phyloP scores from a whole-genome alignment of 306 rosid genomes.

The Pterocarpus santalinus region DNA sequence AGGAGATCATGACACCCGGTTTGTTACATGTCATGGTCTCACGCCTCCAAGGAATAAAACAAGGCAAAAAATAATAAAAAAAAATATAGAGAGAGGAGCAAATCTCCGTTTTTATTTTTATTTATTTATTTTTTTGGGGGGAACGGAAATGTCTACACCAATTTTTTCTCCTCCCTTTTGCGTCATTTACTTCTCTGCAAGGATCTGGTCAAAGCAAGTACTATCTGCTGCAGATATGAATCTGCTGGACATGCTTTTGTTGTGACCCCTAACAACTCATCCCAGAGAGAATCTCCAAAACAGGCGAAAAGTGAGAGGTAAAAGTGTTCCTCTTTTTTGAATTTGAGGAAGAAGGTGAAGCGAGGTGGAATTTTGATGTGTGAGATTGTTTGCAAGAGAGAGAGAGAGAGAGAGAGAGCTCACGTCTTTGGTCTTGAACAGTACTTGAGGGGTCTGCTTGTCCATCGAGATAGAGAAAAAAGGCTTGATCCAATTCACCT shows the following conservation, averaged over 20 bases:
- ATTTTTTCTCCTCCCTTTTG: neutral
- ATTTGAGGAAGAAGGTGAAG: slow-evolving; percentile 12
- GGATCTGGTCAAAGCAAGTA: slow-evolving; percentile 81
- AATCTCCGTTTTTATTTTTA: neutral
- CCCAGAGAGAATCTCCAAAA: slow-evolving; percentile 53
- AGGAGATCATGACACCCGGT: slow-evolving; percentile 58
- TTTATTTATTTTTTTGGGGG: neutral
- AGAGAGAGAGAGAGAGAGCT: slow-evolving; percentile 36
- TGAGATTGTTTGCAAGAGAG: neutral
- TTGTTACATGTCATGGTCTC: slow-evolving; percentile 69
- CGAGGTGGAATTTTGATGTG: neutral
- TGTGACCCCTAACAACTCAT: slow-evolving; percentile 53
- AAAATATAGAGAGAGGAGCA: neutral
- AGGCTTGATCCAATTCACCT: slow-evolving; percentile 94
- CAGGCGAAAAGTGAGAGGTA: slow-evolving; percentile 39
- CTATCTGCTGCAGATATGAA: slow-evolving; percentile 54
- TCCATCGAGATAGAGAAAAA: slow-evolving; percentile 92
- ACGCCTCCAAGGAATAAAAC: slow-evolving; percentile 47
- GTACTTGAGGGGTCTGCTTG: slow-evolving; percentile 61
- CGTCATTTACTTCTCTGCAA: slow-evolving; percentile 32
- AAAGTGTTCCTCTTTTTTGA: slow-evolving; percentile 39
- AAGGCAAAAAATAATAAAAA: neutral
- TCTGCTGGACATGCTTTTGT: slow-evolving; percentile 62
- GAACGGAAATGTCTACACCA: slow-evolving; percentile 31
- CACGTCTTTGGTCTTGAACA: slow-evolving; percentile 82